Evolutionary conservation across 768 basidiomycete species (phyloP), one percentile per base, ranked within the genome.

Genomic region (Termitomyces sp.): DNA sequence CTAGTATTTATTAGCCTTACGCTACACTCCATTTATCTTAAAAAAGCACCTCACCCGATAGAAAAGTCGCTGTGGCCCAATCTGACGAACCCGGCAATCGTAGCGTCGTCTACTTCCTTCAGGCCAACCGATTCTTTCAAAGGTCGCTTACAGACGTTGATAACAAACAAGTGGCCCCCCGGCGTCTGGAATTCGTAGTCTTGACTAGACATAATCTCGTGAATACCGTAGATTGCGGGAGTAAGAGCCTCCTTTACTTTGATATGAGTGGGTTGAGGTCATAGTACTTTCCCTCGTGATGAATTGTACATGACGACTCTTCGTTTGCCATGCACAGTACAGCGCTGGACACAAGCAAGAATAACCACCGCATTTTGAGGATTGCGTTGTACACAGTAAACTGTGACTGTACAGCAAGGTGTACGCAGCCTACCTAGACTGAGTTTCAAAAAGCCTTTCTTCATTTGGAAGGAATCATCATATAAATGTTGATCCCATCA

Each of bases 131-230:
- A 69, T 22, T 91, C 86, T 15, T 73, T 76, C 41, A 66, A 64
- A 1, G 89, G 77, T 7, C 73, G 66, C 56, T 76, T 77, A 66
- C 90, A 92, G 0, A 86, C 78, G 60, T 89, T 91, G 16, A 91
- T 63, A n/a, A 72, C 70, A 50, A 84, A 75, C 2, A 72, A 60
- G 39, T 75, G 71, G 27, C 79, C 80, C 16, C 69, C 74, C 2
- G 75, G 69, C 0, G 83, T 81, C 44, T 68, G 67, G 43, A 86
- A 67, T 53, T 78, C 68, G 62, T 88, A 86, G 68, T 91, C 88
- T 61, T 80, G 81, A 57, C 88, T 91, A 65, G 31, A 65, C 43
- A 60, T 35, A 46, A 52, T 48, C 35, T 47, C 7, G 36, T 52
- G 39, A 23, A 45, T 33, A 50, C 27, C 42, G 53, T 48, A 54